Evolutionary conservation across 768 basidiomycete genomes (phyloP), one percentile per base, ranked within the genome.

Genomic region (Boletus patriciae): DNA sequence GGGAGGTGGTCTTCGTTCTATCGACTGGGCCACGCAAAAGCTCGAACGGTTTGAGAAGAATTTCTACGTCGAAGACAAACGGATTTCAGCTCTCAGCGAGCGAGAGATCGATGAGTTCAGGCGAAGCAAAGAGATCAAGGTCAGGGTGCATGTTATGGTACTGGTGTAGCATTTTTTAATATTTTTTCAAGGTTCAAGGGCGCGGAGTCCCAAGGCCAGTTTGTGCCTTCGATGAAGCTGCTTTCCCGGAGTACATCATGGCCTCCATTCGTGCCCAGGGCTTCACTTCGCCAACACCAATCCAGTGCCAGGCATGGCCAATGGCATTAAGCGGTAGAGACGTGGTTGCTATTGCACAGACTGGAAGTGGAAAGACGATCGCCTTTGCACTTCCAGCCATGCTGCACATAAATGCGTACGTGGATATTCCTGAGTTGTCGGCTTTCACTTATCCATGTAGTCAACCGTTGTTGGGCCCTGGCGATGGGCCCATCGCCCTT

Each of bases 261-360:
- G 76, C 84, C 50, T 92, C 96, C 49, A 95, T 99, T 73, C 88
- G 83, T 57, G 91, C 92, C 11, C 94, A 97, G 76, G 97, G 97
- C 33, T 99, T 99, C 77, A 73, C 85, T 29, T 71, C 81, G 2
- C 97, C 97, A 0, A 94, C 96, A 8, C 88, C 97, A 47, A 98
- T 99, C 68, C 97, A 99, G 70, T 97, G 96, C 69, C 97, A 99
- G 72, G 90, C 95, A 18, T 99, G 97, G 97, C 97, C 97, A 0
- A 98, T 98, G 94, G 96, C 97, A 4, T 79, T 98, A 29, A 92
- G 83, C 47, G 96, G 96, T 52, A 83, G 93, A 58, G 96, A 99
- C 74, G 82, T 98, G 38, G 90, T 96, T 44, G 97, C 96, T 53
- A 93, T 99, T 65, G 95, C 97, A 37, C 95, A 98, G 74, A 99